Base-by-base conservation (phyloP, 1,284 basidiomycete genomes). In the Irpex rosettiformis region DNA sequence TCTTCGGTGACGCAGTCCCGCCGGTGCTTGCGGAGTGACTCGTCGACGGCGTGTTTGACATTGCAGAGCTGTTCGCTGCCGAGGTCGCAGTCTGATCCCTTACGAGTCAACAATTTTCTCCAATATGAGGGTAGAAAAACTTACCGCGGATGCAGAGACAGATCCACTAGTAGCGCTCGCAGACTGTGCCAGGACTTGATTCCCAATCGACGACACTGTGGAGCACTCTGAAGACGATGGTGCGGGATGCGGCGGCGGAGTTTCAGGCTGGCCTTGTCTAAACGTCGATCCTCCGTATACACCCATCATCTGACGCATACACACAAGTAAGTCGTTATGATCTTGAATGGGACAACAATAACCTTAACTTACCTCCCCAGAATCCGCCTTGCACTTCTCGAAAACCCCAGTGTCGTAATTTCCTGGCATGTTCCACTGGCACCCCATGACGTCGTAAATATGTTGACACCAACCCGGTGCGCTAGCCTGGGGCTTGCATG, bases 351-450 rank as follows among this genome's bases (percentile, higher is more conserved):
- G 54, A 11, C 52, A 52, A 47, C 40, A 11, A 49, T 43, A 29
- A 47, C n/a, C n/a, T 6, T 56, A 37, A 65, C 70, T 45, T 54
- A 81, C 81, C 74, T 82, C 74, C 49, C 77, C 79, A 43, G 73
- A 75, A 59, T 87, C 83, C 8, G 76, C 71, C 30, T 57, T 24
- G 70, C 88, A 91, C 21, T 77, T 67, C 65, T 87, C 84, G 66
- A 90, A 89, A 2, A 75, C 72, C 51, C 82, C 84, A 13, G 76
- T 52, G 37, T 70, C 70, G 65, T 89, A 88, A 67, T 81, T 81
- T n/a, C 77, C 88, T 4, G 86, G 87, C 77, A 88, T 87, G 68
- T 88, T 88, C 81, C 84, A 89, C 4, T 58, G 67, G 65, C 86
- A 89, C n/a, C 86, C 85, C 75, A 86, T 79, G 43, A 78, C 73